Conservation (phyloP, 2,329 filamentous ascomycete species). For the Penicillium italicum region DNA sequence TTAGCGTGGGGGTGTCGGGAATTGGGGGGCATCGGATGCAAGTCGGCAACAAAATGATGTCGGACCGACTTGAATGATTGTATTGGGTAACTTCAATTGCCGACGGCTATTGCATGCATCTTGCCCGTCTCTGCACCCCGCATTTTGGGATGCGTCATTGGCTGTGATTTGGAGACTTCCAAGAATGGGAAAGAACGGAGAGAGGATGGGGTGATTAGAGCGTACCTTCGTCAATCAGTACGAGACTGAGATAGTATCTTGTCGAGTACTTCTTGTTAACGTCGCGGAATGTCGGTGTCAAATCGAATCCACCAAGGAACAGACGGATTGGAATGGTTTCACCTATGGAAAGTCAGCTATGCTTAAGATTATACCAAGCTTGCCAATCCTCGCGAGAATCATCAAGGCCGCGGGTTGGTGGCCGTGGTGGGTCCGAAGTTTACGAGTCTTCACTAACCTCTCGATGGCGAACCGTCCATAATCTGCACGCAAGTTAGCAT, state of each 20-base stretch:
- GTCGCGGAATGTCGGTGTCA: slow-evolving; percentile 96
- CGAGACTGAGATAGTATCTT: slow-evolving; percentile 92
- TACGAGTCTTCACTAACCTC: slow-evolving; percentile 56
- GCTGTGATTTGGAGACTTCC: not conserved
- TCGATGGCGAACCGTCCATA: slow-evolving; percentile 98
- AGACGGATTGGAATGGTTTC: slow-evolving; percentile 94
- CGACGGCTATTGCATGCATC: slow-evolving; percentile 34
- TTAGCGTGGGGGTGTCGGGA: slow-evolving; percentile 34
- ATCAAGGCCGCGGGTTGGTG: not conserved
- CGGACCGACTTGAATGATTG: slow-evolving; percentile 18
- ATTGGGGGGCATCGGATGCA: slow-evolving; percentile 14
- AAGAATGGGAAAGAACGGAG: not conserved
- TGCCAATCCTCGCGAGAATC: not conserved
- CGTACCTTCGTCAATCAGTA: slow-evolving; percentile 87
- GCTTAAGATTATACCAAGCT: not conserved
- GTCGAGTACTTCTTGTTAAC: slow-evolving; percentile 99
- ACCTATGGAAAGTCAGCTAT: slow-evolving; percentile 45
- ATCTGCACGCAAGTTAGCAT: slow-evolving; percentile 54
- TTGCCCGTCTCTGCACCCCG: slow-evolving; percentile 4
- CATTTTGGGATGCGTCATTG: slow-evolving; percentile 3
- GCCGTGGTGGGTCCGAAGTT: not conserved
- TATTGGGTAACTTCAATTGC: slow-evolving; percentile 31
- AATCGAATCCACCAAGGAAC: slow-evolving; percentile 94
- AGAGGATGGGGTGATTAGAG: not conserved
- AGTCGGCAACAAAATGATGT: slow-evolving; percentile 12